Conservation (phyloP, 306 rosid genomes). For the Ormosia semicastrata region DNA sequence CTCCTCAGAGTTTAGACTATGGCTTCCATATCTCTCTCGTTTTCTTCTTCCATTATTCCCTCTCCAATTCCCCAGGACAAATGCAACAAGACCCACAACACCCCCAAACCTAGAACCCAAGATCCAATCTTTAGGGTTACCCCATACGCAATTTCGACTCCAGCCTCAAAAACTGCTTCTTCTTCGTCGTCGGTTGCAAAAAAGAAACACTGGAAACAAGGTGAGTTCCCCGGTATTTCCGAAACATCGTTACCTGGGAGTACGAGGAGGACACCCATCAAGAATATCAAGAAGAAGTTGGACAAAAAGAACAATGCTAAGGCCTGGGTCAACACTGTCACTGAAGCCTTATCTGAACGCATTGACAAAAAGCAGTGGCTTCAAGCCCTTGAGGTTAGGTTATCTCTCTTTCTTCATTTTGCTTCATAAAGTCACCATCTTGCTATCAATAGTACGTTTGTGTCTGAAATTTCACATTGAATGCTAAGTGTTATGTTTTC, state of each 20-base stretch:
- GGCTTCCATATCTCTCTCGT: constrained; percentile 67
- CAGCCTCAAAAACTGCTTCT: constrained; percentile 36
- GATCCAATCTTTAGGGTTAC: constrained; percentile 28
- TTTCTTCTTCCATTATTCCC: constrained; percentile 64
- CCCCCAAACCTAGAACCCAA: constrained; percentile 25
- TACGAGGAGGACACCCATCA: constrained; percentile 56
- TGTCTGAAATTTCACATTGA: background rate
- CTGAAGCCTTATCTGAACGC: constrained; percentile 70
- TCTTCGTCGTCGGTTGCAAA: constrained; percentile 31
- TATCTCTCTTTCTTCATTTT: constrained; percentile 17
- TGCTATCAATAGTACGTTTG: background rate
- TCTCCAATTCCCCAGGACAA: constrained; percentile 35
- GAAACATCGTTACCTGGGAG: constrained; percentile 36
- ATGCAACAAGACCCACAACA: constrained; percentile 15
- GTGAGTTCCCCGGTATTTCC: constrained; percentile 71
- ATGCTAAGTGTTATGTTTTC: background rate
- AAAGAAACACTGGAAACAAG: constrained; percentile 83
- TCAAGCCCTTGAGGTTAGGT: constrained; percentile 88
- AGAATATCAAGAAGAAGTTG: constrained; percentile 76
- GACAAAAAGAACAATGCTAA: constrained; percentile 71
- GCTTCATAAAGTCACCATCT: background rate
- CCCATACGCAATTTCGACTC: constrained; percentile 52
- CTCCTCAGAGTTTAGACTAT: constrained; percentile 17
- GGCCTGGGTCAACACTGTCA: constrained; percentile 92
- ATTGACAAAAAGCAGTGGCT: constrained; percentile 86